Evolutionary conservation across 768 basidiomycete species (phyloP), one percentile per base, ranked within the genome.

Genomic region (Favolaschia claudopus): DNA sequence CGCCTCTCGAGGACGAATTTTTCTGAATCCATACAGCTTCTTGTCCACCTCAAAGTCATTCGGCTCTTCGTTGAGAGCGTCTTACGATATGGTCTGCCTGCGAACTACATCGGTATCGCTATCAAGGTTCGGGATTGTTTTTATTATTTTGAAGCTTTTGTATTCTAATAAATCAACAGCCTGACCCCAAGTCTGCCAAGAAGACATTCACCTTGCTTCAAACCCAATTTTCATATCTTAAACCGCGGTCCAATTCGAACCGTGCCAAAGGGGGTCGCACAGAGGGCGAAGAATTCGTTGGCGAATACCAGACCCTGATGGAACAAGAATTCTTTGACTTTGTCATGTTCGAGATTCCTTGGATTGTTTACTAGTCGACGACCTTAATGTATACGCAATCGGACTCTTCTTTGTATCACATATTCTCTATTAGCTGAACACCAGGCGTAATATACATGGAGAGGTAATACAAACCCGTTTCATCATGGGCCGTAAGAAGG

Each of bases 261-360:
- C 74, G 78, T 12, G 77, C 76, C 17, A 83, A 84, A 67, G 72
- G 72, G 49, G 72, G 78, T 22, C 68, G 67, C 9, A 76, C 74
- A 1, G 76, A 73, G 7, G 78, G 76, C 39, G 88, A 90, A 6
- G 93, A 95, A 25, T 89, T 93, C 54, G 82, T 85, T 14, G 96
- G 95, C 63, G 96, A 99, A 74, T 99, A 92, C 72, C 92, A 95
- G 72, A 85, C 86, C 13, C 77, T 99, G 33, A 85, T 99, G 82
- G 97, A 99, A 70, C 92, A 96, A 72, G 96, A 99, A 73, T 92
- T 91, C 72, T 95, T 91, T 72, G 94, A 96, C 74, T 99, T 98
- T 68, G 93, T 98, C 22, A 71, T 96, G 69, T 96, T 89, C 70
- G 96, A 98, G 73, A 85, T 99, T 50, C 94, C 93, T 29, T 95